Conservation (phyloP, 1,139 yeast genomes). For the Taphrina confusa region DNA sequence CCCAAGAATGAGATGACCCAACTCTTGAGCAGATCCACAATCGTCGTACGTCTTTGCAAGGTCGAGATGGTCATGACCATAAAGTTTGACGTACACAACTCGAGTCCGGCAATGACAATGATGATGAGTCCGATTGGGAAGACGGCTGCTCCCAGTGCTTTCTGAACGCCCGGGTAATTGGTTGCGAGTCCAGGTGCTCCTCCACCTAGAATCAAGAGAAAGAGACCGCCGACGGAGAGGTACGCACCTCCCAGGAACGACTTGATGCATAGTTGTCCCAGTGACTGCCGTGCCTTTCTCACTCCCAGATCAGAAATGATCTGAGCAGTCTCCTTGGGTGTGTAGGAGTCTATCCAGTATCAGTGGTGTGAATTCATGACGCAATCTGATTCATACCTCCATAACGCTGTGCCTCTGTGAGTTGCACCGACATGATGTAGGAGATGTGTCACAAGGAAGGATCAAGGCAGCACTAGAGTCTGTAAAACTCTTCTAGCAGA, state of each 20-base stretch:
- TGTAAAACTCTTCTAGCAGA: too few species aligned
- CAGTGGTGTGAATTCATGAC: too few species aligned
- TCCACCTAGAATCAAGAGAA: constrained; percentile 59
- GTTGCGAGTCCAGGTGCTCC: constrained; percentile 52
- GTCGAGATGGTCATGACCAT: constrained; percentile 38
- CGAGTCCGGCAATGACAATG: constrained; percentile 40
- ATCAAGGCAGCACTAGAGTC: too few species aligned
- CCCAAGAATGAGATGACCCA: constrained; percentile 39
- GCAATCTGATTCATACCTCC: not conserved
- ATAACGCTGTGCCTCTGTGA: constrained; percentile 16
- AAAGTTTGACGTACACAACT: constrained; percentile 40
- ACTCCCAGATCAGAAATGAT: constrained; percentile 39
- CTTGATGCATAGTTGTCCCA: constrained; percentile 37
- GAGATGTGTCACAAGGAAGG: too few species aligned
- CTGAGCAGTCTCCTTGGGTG: constrained; percentile 39
- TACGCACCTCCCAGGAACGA: constrained; percentile 64
- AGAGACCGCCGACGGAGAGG: constrained; percentile 73
- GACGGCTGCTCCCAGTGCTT: constrained; percentile 39
- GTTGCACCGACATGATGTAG: not conserved
- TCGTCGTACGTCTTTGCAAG: constrained; percentile 37
- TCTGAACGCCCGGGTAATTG: constrained; percentile 58
- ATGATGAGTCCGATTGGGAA: constrained; percentile 40
- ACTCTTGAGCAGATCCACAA: constrained; percentile 34
- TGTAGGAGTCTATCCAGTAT: constrained; percentile 18
- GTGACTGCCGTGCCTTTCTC: constrained; percentile 39